These are phyloP conservation scores for Arxiozyma slooffiae DNA, from an alignment of 1,139 yeast species.

Conservation along the genomic window DNA sequence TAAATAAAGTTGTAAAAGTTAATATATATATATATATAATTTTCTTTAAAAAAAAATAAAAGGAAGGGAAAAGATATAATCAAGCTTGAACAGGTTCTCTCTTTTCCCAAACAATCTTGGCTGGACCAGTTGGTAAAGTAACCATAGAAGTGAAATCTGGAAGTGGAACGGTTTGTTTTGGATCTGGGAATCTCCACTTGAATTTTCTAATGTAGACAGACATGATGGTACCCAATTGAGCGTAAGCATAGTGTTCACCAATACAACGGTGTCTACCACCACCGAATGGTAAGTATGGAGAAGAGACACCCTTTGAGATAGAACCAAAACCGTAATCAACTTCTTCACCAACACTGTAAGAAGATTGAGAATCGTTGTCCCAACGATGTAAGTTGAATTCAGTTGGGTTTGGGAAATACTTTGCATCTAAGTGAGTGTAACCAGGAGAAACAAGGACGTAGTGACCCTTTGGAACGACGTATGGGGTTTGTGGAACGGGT, in stretches of 20 bases:
- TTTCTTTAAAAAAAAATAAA: neutral
- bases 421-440: conserved; percentile 66
- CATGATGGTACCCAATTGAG: conserved; percentile 82
- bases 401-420: conserved; percentile 66
- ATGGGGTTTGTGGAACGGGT: conserved; percentile 69
- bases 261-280: conserved; percentile 99
- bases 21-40: too few species aligned
- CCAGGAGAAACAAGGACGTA: conserved; percentile 92
- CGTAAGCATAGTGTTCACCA: conserved; percentile 96
- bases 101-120: conserved; percentile 67
- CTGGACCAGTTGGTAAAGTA: conserved; percentile 76
- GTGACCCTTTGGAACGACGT: conserved; percentile 82
- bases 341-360: conserved; percentile 37
- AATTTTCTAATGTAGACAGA: conserved; percentile 66
- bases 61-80: neutral
- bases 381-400: conserved; percentile 82
- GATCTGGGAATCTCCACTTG: conserved; percentile 61
- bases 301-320: conserved; percentile 86
- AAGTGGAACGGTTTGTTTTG: conserved; percentile 49
- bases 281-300: conserved; percentile 95
- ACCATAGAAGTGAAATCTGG: conserved; percentile 92
- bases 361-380: conserved; percentile 46
- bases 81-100: conserved; percentile 30
- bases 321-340: conserved; percentile 95
- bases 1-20: conserved; percentile 1